These are phyloP conservation scores for Mucor mucedo DNA, from an alignment of 371 early-diverging fungal genomes.

Conservation along the genomic window DNA sequence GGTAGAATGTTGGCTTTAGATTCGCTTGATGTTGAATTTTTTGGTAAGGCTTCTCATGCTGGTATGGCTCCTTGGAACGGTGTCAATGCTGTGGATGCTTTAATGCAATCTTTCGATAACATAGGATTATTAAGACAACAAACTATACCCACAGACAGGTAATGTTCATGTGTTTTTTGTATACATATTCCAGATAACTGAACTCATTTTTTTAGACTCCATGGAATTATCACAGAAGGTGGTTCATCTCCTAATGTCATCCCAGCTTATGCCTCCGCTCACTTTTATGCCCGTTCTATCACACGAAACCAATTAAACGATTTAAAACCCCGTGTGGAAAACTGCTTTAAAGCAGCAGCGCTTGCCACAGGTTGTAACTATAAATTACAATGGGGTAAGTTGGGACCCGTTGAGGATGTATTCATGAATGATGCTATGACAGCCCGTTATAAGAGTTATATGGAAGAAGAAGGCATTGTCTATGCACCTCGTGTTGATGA, in stretches of 20 bases:
- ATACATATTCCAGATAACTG: not conserved
- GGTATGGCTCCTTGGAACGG: conserved; percentile 67
- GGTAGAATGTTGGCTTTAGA: conserved; percentile 51
- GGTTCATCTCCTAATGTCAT: conserved; percentile 50
- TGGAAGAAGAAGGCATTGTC: conserved; percentile 48
- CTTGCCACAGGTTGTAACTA: conserved; percentile 69
- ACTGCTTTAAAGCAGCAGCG: conserved; percentile 70
- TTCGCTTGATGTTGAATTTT: conserved; percentile 57
- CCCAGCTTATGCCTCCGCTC: conserved; percentile 63
- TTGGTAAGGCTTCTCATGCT: conserved; percentile 70
- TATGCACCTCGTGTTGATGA: conserved; percentile 36
- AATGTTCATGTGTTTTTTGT: not conserved
- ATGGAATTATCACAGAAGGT: conserved; percentile 16
- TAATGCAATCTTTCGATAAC: conserved; percentile 62
- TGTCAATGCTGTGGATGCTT: conserved; percentile 77
- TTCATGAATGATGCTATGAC: conserved; percentile 64
- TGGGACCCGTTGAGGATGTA: conserved; percentile 44
- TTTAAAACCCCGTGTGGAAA: conserved; percentile 53
- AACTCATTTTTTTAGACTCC: conserved; percentile 1
- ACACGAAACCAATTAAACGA: conserved; percentile 50
- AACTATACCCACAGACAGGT: conserved; percentile 59
- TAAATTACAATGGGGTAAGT: conserved; percentile 51
- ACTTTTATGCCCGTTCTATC: conserved; percentile 61
- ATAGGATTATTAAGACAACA: conserved; percentile 76
- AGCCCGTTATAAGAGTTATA: conserved; percentile 55